Percentiles rank a stretch among this genome's conserved stretches.
phyloP scores from a whole-genome alignment of 768 basidiomycete species.

The Leucosporidium creatinivorum region DNA sequence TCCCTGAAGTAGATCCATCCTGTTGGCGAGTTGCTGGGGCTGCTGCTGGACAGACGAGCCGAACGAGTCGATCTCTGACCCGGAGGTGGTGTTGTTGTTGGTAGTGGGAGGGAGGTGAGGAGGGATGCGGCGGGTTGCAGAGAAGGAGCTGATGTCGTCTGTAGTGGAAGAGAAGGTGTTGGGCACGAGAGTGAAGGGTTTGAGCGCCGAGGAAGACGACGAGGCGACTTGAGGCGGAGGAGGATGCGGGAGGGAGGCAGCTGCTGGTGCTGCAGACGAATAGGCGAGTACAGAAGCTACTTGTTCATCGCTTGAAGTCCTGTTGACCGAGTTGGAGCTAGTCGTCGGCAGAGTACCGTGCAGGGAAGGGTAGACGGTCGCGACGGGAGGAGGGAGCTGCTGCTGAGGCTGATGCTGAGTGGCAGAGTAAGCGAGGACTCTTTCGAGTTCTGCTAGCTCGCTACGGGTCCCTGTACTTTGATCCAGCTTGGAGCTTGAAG shows the following conservation, averaged over 20 bases:
- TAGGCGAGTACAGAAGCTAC: too few relatives aligned
- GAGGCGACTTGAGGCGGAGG: background rate
- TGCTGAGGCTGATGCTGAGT: background rate
- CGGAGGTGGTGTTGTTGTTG: background rate
- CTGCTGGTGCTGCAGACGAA: background rate
- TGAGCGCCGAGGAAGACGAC: background rate
- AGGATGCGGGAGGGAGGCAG: background rate
- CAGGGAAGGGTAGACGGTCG: constrained; percentile 1
- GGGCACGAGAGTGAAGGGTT: background rate
- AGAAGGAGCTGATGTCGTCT: background rate
- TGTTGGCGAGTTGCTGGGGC: background rate
- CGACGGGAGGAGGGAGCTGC: background rate
- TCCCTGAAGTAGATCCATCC: background rate
- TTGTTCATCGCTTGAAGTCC: constrained; percentile 1
- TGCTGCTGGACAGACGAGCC: background rate
- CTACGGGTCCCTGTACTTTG: too few relatives aligned
- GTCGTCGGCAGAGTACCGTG: constrained; percentile 11
- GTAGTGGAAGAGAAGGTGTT: background rate
- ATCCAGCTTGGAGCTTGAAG: too few relatives aligned
- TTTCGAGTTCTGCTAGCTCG: background rate
- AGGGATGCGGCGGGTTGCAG: background rate
- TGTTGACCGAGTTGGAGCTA: background rate
- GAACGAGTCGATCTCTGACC: background rate
- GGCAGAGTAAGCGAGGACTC: background rate
- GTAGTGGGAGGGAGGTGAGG: background rate